Percentiles rank a stretch among this genome's conserved stretches.
Evolutionary conservation across 345 rosid genomes (phyloP).

Genomic region (Isatis tinctoria): DNA sequence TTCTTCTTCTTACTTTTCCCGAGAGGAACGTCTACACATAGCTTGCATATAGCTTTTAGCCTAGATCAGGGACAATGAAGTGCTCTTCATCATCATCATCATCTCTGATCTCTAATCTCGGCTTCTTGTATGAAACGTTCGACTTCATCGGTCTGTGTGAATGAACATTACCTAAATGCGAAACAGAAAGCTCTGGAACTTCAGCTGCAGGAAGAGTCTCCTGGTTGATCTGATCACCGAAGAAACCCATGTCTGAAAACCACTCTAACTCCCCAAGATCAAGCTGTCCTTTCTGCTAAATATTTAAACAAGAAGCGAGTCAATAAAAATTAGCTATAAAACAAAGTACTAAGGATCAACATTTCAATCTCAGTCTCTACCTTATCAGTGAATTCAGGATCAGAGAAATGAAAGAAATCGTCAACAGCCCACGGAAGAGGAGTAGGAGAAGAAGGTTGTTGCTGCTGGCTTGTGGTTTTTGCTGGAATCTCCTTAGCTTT

Average conservation of each 20-base stretch:
- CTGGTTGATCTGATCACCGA: slow-evolving; percentile 54
- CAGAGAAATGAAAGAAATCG: slow-evolving; percentile 69
- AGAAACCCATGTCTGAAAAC: slow-evolving; percentile 73
- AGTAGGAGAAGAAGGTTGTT: slow-evolving; percentile 29
- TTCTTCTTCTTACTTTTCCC: neutral
- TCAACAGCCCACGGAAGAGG: slow-evolving; percentile 72
- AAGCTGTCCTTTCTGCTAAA: slow-evolving; percentile 66
- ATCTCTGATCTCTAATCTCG: slow-evolving; percentile 52
- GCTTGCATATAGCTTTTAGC: slow-evolving; percentile 31
- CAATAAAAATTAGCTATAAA: neutral
- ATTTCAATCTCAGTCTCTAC: slow-evolving; percentile 30
- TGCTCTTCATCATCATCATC: slow-evolving; percentile 70
- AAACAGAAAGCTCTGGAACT: slow-evolving; percentile 76
- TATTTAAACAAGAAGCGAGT: neutral
- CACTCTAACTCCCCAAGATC: slow-evolving; percentile 80
- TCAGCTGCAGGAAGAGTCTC: slow-evolving; percentile 74
- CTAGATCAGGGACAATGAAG: slow-evolving; percentile 90
- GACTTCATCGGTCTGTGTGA: slow-evolving; percentile 49
- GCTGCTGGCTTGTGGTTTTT: slow-evolving; percentile 47
- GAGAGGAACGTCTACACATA: slow-evolving; percentile 7
- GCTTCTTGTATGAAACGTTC: slow-evolving; percentile 61
- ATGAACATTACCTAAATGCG: slow-evolving; percentile 31
- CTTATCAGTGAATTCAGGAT: slow-evolving; percentile 62
- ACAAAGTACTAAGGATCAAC: neutral
- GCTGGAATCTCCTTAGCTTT: slow-evolving; percentile 37